phyloP scores from a whole-genome alignment of 345 rosid genomes.

The Bruguiera sexangula region DNA sequence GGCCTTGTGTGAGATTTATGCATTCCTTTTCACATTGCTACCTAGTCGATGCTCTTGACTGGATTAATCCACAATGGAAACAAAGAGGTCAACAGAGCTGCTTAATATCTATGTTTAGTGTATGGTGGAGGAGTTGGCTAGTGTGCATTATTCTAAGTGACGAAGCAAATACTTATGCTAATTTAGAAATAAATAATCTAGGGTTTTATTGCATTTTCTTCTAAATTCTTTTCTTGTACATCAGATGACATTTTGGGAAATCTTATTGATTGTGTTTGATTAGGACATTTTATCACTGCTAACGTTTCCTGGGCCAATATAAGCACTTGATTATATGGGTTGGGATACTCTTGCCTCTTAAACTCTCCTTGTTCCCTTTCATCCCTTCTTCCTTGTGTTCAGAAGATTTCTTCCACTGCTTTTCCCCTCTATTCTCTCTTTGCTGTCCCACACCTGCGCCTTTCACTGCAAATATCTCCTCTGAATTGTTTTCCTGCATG shows the following conservation, averaged over 20 bases:
- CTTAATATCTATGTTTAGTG: neutral
- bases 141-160: neutral
- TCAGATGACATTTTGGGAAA: no score
- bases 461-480: neutral
- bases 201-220: neutral
- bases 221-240: no score
- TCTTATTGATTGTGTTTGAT: no score
- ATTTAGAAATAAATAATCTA: neutral
- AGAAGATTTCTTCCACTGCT: neutral
- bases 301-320: no score
- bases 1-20: no score
- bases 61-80: neutral
- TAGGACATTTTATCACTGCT: no score
- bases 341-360: no score
- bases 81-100: neutral
- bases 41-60: neutral
- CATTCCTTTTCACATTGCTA: neutral
- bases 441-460: neutral
- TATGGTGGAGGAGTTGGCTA: neutral
- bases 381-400: no score
- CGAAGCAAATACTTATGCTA: neutral
- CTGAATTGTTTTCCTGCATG: neutral
- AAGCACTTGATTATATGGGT: no score
- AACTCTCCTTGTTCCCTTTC: no score
- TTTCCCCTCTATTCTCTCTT: neutral